Evolutionary conservation across 306 rosid genomes (phyloP), one percentile per base, ranked within the genome.

Genomic region (Geum urbanum): DNA sequence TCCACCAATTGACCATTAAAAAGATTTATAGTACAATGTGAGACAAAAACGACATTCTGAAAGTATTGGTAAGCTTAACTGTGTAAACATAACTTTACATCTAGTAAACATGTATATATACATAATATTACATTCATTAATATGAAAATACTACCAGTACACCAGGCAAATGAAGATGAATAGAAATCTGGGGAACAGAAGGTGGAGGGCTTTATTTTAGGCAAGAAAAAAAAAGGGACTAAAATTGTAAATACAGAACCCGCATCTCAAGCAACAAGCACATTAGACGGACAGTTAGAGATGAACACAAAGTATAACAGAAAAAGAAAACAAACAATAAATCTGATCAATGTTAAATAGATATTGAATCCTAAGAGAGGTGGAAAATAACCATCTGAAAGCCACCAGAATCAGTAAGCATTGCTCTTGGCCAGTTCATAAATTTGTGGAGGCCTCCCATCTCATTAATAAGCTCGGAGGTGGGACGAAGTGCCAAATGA

Each of bases 371-470:
- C 2, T 2, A 27, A 27, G 32, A 66, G 51, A 63, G 44, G 46
- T 40, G 61, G 74, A 62, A 65, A 57, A 76, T 65, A 66, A 92
- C 99, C 96, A 94, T 94, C 80, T 94, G 96, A 87, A 94, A 94
- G 78, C 97, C 99, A 78, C 97, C 97, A 5, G 97, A 91, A 78
- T 94, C 97, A 4, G 99, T 94, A 62, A 94, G 99, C 82, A 91
- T 27, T 27, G 97, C 96, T 61, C 99, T 84, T 19, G 87, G 90
- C 99, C 99, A 94, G 81, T 94, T 94, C 99, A 94, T 94, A 78
- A 86, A 94, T 15, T 78, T 84, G 78, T 91, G 99, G 59, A 94
- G 99, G 72, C 99, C 97, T 13, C 97, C 95, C 67, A 85, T 71
- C 77, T 90, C 92, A 58, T 90, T 85, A 77, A 94, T 87, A 82